Base-by-base conservation (phyloP, 331 rosid genomes). In the Malus hybrid region DNA sequence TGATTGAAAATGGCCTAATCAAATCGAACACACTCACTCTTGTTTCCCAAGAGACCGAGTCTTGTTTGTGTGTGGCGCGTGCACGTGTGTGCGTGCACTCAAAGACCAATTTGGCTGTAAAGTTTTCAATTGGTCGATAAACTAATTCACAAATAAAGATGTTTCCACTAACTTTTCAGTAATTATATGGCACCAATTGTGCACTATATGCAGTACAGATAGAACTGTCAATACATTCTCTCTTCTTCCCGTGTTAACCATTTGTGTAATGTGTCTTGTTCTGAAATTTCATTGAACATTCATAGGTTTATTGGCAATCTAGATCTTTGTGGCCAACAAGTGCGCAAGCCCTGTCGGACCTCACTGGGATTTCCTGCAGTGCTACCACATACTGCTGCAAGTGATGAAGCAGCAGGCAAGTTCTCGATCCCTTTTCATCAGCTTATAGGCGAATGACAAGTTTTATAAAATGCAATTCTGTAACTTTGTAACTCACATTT, bases 341-440 rank as follows among this genome's bases (percentile, higher is more conserved):
- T 93, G 28, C 80, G 85, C 75, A 93, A 90, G 76, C 97, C 88
- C 5, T 91, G 98, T 72, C 86, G 89, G 29, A 88, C 98, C 65
- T 93, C 98, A 67, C 72, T 93, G 48, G 98, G 98, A 71, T 93
- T 93, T 70, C 98, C 98, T 65, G 98, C 86, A 15, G 93, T 93
- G 64, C 85, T 93, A 52, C 97, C 97, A 3, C 94, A 90, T 1
- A 52, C 9, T 76, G 91, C 96, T 29, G 88, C 67, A 67, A 93
- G 98, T 54, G 92, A 93, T 71, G 90, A 89, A 88, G 90, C 91
- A 36, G 82, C 89, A 84, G 97, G 98, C 77, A 87, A 78, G 85
- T 90, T 74, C 72, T 54, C 5, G 24, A 32, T 39, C 65, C 71
- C 19, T 34, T 44, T 28, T 74, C 68, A 50, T 59, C n/a, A 56